phyloP scores from a whole-genome alignment of 208 protist genomes.

The Porcisia hertigi region DNA sequence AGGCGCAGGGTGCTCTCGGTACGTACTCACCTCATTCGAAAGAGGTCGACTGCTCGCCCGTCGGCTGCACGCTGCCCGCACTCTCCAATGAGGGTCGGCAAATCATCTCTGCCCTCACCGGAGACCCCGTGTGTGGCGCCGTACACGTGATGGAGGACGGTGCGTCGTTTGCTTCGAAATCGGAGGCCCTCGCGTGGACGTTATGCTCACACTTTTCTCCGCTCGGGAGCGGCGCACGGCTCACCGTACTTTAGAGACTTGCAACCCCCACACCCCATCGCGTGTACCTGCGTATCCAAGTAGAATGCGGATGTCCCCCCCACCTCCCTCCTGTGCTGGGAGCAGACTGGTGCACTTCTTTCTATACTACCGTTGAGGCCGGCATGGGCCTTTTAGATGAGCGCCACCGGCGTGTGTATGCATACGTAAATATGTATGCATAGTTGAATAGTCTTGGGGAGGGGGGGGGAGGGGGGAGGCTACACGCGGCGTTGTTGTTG shows the following conservation, averaged over 20 bases:
- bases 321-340: background rate
- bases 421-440: too few relatives aligned
- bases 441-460: too few relatives aligned
- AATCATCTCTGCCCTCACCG: slow-evolving; percentile 55
- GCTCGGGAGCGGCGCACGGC: slow-evolving; percentile 52
- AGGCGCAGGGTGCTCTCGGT: slow-evolving; percentile 57
- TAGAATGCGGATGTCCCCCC: background rate
- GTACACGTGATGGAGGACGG: slow-evolving; percentile 71
- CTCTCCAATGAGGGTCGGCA: slow-evolving; percentile 53
- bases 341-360: too few relatives aligned
- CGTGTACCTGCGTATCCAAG: slow-evolving; percentile 8
- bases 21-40: slow-evolving; percentile 79
- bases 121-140: slow-evolving; percentile 47
- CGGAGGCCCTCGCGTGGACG: slow-evolving; percentile 81
- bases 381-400: background rate
- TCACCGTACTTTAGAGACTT: slow-evolving; percentile 49
- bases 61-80: slow-evolving; percentile 47
- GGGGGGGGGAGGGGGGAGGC: too few relatives aligned
- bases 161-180: slow-evolving; percentile 48
- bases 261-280: background rate
- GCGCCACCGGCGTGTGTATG: background rate
- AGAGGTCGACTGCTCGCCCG: slow-evolving; percentile 53
- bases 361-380: too few relatives aligned
- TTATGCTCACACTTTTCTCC: slow-evolving; percentile 85
- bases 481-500: too few relatives aligned